Percentiles rank a stretch among this genome's conserved stretches.
phyloP scores from a whole-genome alignment of 495 filamentous ascomycete genomes.

The Massariosphaeria phaeospora region DNA sequence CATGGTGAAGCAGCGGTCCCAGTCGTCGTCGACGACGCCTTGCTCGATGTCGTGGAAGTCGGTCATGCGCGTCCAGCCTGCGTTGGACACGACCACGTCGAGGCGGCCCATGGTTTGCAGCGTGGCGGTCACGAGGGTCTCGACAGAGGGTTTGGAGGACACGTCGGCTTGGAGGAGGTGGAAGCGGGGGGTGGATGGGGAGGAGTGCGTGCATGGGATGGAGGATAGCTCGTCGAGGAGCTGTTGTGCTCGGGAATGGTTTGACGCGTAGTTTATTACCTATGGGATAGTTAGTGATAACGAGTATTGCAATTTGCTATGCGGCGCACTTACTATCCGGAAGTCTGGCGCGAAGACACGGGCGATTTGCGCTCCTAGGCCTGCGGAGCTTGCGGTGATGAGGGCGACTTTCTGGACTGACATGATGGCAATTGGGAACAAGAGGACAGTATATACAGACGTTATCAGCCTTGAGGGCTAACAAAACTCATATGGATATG shows the following conservation, averaged over 20 bases:
- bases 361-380: slow-evolving; percentile 53
- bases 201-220: slow-evolving; percentile 29
- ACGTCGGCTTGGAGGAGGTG: slow-evolving; percentile 49
- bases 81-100: slow-evolving; percentile 54
- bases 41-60: slow-evolving; percentile 51
- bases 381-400: slow-evolving; percentile 53
- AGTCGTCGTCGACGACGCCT: slow-evolving; percentile 53
- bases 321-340: slow-evolving; percentile 40
- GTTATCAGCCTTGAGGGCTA: too few species aligned
- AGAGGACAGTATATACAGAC: slow-evolving; percentile 3
- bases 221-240: slow-evolving; percentile 45
- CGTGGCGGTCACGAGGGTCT: slow-evolving; percentile 44
- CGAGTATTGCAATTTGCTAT: too few species aligned
- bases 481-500: too few species aligned
- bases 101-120: slow-evolving; percentile 46
- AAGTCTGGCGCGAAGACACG: slow-evolving; percentile 47
- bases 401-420: slow-evolving; percentile 48
- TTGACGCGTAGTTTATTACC: slow-evolving; percentile 52
- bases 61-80: slow-evolving; percentile 52
- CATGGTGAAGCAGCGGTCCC: slow-evolving; percentile 53
- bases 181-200: slow-evolving; percentile 36
- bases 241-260: slow-evolving; percentile 42
- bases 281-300: slow-evolving; percentile 10
- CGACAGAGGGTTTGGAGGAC: slow-evolving; percentile 42
- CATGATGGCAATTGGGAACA: slow-evolving; percentile 24